Percentiles rank a stretch among this genome's conserved stretches.
Conservation (phyloP, 176 grass and related monocot species). For the Cenchrus americanus region DNA sequence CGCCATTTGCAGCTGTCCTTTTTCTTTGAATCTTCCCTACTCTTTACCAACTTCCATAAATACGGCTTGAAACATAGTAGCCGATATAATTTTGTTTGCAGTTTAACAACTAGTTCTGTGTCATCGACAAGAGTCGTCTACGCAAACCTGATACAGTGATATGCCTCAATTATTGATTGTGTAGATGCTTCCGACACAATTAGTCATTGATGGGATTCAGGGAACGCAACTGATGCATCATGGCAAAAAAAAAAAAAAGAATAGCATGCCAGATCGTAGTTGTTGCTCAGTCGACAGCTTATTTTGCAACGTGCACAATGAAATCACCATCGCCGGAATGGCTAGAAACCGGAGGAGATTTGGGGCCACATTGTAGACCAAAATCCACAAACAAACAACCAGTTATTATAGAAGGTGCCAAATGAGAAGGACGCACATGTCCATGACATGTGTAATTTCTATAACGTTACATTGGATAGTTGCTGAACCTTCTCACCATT, state of each 20-base stretch:
- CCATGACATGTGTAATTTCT: background rate
- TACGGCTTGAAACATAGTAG: background rate
- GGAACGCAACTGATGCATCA: background rate
- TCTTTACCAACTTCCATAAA: background rate
- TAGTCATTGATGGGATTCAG: slow-evolving; percentile 24
- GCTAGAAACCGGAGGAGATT: background rate
- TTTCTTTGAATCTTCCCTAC: background rate
- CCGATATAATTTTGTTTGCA: background rate
- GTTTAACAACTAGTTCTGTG: background rate
- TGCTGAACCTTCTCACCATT: slow-evolving; percentile 8
- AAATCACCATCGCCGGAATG: background rate
- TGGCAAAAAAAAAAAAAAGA: background rate
- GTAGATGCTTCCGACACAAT: background rate
- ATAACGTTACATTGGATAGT: background rate
- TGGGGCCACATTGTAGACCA: background rate
- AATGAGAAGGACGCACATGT: background rate
- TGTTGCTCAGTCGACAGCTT: background rate
- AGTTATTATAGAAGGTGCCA: background rate
- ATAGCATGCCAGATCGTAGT: background rate
- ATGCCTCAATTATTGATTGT: background rate
- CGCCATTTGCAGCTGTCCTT: background rate
- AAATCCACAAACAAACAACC: background rate
- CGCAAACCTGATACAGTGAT: background rate
- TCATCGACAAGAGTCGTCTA: background rate
- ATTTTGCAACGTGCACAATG: background rate